Conservation (phyloP, 2,329 filamentous ascomycete genomes). For the Penicillium sp. region DNA sequence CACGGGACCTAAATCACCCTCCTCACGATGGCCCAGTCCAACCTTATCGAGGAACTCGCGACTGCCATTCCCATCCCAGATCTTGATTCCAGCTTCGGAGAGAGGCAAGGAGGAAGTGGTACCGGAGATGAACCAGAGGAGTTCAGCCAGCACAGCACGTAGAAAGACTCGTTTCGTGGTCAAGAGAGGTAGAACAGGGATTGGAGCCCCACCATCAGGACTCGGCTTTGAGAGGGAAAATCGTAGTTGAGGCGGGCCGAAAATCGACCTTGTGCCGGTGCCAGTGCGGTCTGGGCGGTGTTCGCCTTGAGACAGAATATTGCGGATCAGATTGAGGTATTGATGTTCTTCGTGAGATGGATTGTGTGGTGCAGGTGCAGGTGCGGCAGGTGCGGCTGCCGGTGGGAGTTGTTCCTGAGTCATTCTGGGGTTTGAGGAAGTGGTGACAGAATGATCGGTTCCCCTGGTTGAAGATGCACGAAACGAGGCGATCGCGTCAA, state of each 20-base stretch:
- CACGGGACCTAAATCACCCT: conserved; percentile 87
- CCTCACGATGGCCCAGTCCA: conserved; percentile 72
- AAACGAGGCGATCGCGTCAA: conserved; percentile 3
- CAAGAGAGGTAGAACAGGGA: conserved; percentile 76
- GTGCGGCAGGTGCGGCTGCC: conserved; percentile 10
- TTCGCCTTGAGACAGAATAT: conserved; percentile 78
- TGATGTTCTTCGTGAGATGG: conserved; percentile 77
- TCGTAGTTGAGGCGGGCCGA: conserved; percentile 78
- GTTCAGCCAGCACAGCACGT: conserved; percentile 80
- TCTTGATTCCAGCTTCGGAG: conserved; percentile 76
- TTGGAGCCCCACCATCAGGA: conserved; percentile 37
- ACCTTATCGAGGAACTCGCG: conserved; percentile 83
- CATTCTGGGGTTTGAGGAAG: conserved; percentile 8
- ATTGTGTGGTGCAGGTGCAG: conserved; percentile 20
- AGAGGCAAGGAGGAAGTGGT: conserved; percentile 73
- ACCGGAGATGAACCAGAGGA: conserved; percentile 92
- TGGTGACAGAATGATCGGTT: neutral
- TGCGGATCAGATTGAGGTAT: conserved; percentile 81
- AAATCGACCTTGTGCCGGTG: conserved; percentile 84
- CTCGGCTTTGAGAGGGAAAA: conserved; percentile 67
- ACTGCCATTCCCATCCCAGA: conserved; percentile 96
- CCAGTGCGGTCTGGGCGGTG: conserved; percentile 87
- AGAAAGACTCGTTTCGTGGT: conserved; percentile 97
- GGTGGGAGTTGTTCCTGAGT: conserved; percentile 19
- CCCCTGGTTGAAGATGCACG: neutral